Conservation (phyloP, 73 alveolate species). For the Paramecium primaurelia region DNA sequence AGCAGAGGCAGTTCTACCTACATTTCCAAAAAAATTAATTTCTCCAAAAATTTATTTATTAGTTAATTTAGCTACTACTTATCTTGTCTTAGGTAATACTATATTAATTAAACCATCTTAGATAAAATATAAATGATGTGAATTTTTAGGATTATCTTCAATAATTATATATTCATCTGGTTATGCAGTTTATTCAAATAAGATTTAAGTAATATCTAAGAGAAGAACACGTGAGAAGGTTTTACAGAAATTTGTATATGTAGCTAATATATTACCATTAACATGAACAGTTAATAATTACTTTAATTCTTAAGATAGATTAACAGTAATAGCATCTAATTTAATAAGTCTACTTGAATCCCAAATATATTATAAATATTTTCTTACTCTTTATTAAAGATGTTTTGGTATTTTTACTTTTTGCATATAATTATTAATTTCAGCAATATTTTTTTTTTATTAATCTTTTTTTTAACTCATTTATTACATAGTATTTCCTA, state of each 20-base stretch:
- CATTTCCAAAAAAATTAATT: constrained; percentile 63
- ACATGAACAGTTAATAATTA: not conserved
- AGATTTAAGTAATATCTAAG: constrained; percentile 66
- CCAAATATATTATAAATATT: constrained; percentile 55
- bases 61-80: constrained; percentile 15
- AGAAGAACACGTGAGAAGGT: not conserved
- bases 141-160: constrained; percentile 80
- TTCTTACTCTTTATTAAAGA: constrained; percentile 49
- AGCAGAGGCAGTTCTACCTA: constrained; percentile 67
- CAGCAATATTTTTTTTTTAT: constrained; percentile 49
- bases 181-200: constrained; percentile 76
- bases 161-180: constrained; percentile 82
- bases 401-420: constrained; percentile 60
- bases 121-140: constrained; percentile 75
- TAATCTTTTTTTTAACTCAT: constrained; percentile 37
- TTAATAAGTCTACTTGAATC: constrained; percentile 27
- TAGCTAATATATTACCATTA: not conserved
- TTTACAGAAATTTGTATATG: not conserved
- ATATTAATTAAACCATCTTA: constrained; percentile 77
- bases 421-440: constrained; percentile 56
- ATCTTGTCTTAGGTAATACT: constrained; percentile 32
- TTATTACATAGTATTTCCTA: constrained; percentile 56
- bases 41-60: constrained; percentile 68
- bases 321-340: not conserved
- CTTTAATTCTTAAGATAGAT: not conserved